A percentile compares a stretch with the other conserved stretches of the same genome.
Conservation (phyloP, 2,329 filamentous ascomycete genomes). For the Fusarium dlaminii region DNA sequence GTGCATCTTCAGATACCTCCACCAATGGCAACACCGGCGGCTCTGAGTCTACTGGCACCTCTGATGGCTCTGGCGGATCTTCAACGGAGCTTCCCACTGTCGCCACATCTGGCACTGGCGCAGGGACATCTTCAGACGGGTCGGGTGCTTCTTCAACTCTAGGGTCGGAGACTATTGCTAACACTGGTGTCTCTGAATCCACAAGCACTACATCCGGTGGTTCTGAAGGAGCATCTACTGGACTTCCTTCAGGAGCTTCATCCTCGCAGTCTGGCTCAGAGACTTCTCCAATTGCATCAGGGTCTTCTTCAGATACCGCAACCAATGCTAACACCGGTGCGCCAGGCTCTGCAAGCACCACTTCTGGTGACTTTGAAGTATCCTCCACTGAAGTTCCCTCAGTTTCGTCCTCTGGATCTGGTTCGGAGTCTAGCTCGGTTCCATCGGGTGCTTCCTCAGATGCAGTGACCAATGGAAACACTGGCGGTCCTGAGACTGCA, state of each 20-base stretch:
- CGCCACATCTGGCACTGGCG: neutral
- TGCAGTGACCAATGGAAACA: neutral
- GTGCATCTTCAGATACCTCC: no score
- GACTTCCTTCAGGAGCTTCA: neutral
- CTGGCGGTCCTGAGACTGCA: neutral
- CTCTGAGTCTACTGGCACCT: neutral
- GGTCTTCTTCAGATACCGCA: neutral
- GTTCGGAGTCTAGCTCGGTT: neutral
- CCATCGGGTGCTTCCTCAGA: neutral
- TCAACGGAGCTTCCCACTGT: neutral
- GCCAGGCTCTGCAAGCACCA: neutral
- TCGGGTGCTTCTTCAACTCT: neutral
- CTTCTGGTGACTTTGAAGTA: no score
- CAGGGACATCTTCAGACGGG: neutral
- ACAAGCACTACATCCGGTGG: neutral
- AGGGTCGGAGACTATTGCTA: neutral
- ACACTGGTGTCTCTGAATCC: neutral
- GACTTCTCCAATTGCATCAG: neutral
- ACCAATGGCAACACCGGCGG: neutral
- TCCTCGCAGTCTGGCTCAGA: neutral
- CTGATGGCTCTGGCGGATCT: neutral
- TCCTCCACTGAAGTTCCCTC: neutral
- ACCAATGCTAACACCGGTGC: neutral
- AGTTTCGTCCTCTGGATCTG: neutral
- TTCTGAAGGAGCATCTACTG: neutral